Conservation (phyloP, 2,329 filamentous ascomycete genomes). For the Neopestalotiopsis rosae region DNA sequence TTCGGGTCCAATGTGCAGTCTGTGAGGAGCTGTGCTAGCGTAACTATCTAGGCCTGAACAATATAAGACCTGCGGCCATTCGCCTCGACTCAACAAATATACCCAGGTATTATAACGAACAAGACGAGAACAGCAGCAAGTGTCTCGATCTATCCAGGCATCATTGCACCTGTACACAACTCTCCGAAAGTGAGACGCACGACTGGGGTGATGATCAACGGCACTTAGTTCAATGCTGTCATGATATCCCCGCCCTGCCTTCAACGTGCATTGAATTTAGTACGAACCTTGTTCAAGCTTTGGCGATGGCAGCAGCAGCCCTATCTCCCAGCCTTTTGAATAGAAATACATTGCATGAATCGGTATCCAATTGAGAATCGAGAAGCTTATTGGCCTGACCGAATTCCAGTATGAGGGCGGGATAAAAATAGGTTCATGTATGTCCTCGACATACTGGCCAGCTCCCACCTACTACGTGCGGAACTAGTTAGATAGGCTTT, state of each 20-base stretch:
- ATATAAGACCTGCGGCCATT: too few relatives aligned
- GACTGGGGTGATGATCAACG: not conserved
- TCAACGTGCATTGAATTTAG: not conserved
- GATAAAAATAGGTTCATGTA: not conserved
- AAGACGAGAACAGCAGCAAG: too few relatives aligned
- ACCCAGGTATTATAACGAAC: too few relatives aligned
- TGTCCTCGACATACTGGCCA: not conserved
- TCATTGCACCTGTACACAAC: too few relatives aligned
- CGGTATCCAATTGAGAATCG: not conserved
- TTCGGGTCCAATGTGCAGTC: not conserved
- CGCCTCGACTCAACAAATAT: too few relatives aligned
- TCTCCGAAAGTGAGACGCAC: not conserved
- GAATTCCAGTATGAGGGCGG: not conserved
- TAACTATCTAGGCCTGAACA: too few relatives aligned
- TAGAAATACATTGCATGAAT: not conserved
- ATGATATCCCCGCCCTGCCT: not conserved
- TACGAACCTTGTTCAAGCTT: constrained; percentile 5
- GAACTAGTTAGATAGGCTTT: not conserved
- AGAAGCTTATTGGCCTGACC: not conserved
- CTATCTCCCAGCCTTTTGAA: not conserved
- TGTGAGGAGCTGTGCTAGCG: too few relatives aligned
- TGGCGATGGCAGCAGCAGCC: not conserved
- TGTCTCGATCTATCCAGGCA: too few relatives aligned
- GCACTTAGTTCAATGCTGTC: not conserved
- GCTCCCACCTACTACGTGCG: not conserved